phyloP scores from a whole-genome alignment of 1,139 yeast genomes.

The Candida dubliniensis region DNA sequence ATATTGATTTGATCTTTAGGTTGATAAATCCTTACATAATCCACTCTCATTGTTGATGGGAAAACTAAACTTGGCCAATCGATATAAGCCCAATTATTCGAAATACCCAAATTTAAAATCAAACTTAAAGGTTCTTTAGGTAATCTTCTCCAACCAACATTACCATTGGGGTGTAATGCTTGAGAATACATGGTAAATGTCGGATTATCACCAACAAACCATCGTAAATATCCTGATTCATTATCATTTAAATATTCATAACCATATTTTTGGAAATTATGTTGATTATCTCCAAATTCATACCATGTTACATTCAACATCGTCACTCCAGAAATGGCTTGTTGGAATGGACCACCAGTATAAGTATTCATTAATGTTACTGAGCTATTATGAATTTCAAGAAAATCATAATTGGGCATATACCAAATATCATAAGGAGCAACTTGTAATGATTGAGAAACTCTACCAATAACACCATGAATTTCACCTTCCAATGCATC shows the following conservation, averaged over 20 bases:
- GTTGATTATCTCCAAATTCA: slow-evolving; percentile 51
- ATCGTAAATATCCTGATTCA: slow-evolving; percentile 67
- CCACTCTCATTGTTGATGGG: slow-evolving; percentile 68
- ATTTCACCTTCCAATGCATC: slow-evolving; percentile 80
- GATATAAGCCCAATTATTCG: slow-evolving; percentile 79
- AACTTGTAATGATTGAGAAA: slow-evolving; percentile 77
- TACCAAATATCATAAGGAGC: slow-evolving; percentile 90
- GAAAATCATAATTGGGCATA: slow-evolving; percentile 71
- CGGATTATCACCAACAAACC: slow-evolving; percentile 76
- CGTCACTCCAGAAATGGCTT: slow-evolving; percentile 75
- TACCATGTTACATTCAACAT: slow-evolving; percentile 78
- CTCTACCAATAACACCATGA: slow-evolving; percentile 59
- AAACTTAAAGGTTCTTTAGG: slow-evolving; percentile 88
- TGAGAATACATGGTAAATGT: slow-evolving; percentile 61
- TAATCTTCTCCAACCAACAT: slow-evolving; percentile 71
- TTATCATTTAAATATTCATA: slow-evolving; percentile 74
- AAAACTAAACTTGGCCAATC: slow-evolving; percentile 71
- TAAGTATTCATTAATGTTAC: slow-evolving; percentile 71
- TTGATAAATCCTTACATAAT: slow-evolving; percentile 79
- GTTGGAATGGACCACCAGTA: slow-evolving; percentile 84
- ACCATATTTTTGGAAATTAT: slow-evolving; percentile 67
- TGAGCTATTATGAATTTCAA: slow-evolving; percentile 60
- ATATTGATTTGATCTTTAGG: slow-evolving; percentile 50
- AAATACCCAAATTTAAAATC: slow-evolving; percentile 74
- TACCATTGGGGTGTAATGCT: slow-evolving; percentile 80